Evolutionary conservation across 352 stramenopile genomes (phyloP).

Genomic region (Blastocystis sp.): DNA sequence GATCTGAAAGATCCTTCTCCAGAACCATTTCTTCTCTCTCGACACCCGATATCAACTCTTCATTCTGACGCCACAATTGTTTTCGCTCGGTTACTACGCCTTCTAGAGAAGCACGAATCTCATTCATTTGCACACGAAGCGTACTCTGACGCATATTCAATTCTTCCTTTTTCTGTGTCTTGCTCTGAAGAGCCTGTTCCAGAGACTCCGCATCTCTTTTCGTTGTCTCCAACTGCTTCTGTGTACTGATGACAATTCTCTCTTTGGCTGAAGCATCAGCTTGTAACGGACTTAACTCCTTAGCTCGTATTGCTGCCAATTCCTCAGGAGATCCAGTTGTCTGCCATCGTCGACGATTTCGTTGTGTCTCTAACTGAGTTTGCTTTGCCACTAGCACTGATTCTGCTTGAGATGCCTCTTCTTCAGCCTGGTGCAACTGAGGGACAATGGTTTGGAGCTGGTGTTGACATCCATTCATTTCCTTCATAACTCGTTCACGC

Average conservation of each 20-base stretch:
- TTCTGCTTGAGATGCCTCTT: conserved; percentile 62
- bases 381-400: conserved; percentile 69
- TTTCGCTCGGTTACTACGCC: conserved; percentile 1
- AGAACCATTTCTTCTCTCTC: conserved; percentile 24
- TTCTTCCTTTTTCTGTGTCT: conserved; percentile 66
- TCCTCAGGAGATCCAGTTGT: conserved; percentile 62
- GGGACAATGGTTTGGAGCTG: conserved; percentile 71
- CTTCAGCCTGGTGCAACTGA: conserved; percentile 66
- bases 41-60: conserved; percentile 32
- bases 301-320: conserved; percentile 44
- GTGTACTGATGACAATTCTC: conserved; percentile 67
- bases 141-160: conserved; percentile 68
- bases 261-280: conserved; percentile 67
- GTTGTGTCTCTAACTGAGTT: conserved; percentile 68
- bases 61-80: conserved; percentile 56
- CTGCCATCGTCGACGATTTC: conserved; percentile 21
- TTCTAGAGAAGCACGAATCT: conserved; percentile 58
- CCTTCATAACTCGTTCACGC: conserved; percentile 70
- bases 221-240: conserved; percentile 66
- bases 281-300: conserved; percentile 69
- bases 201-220: conserved; percentile 49
- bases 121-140: conserved; percentile 66
- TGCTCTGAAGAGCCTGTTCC: conserved; percentile 18
- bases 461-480: conserved; percentile 64
- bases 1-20: conserved; percentile 34